Evolutionary conservation across 1,284 basidiomycete genomes (phyloP).

Genomic region (Lignosus rhinocerotis): DNA sequence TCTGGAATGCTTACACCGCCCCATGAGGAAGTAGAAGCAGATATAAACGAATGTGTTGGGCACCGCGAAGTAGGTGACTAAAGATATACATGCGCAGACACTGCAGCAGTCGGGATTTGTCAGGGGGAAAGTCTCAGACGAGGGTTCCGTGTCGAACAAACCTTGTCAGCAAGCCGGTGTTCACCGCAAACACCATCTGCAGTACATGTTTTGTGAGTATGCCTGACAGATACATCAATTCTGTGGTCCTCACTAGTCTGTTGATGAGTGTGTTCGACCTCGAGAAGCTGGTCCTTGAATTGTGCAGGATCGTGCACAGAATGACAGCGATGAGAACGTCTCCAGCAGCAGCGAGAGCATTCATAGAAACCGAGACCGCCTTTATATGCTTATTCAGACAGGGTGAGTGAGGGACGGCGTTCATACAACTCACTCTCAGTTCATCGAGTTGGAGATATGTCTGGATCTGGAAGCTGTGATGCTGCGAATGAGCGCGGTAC

Average conservation of each 20-base stretch:
- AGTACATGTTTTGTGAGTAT: background rate
- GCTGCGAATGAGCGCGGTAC: background rate
- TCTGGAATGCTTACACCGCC: conserved; percentile 38
- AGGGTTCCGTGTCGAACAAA: conserved; percentile 1
- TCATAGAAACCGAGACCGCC: conserved; percentile 56
- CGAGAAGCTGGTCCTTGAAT: conserved; percentile 53
- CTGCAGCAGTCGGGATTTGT: conserved; percentile 14
- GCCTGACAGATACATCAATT: background rate
- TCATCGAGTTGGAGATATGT: conserved; percentile 46
- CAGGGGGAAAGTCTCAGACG: background rate
- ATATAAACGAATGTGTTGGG: conserved; percentile 55
- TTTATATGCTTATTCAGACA: conserved; percentile 18
- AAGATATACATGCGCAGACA: conserved; percentile 53
- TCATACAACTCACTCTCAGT: conserved; percentile 40
- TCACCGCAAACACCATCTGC: conserved; percentile 54
- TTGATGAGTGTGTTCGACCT: conserved; percentile 60
- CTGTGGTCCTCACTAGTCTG: conserved; percentile 41
- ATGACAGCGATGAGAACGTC: conserved; percentile 51
- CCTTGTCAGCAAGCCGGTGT: conserved; percentile 53
- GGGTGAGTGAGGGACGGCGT: too few relatives aligned
- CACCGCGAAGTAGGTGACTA: conserved; percentile 49
- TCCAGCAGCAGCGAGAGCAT: conserved; percentile 48
- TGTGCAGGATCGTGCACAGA: conserved; percentile 49
- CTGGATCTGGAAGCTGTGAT: conserved; percentile 8
- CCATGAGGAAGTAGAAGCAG: conserved; percentile 56